Conservation (phyloP, 2,329 filamentous ascomycete genomes). For the Botryotinia globosa region DNA sequence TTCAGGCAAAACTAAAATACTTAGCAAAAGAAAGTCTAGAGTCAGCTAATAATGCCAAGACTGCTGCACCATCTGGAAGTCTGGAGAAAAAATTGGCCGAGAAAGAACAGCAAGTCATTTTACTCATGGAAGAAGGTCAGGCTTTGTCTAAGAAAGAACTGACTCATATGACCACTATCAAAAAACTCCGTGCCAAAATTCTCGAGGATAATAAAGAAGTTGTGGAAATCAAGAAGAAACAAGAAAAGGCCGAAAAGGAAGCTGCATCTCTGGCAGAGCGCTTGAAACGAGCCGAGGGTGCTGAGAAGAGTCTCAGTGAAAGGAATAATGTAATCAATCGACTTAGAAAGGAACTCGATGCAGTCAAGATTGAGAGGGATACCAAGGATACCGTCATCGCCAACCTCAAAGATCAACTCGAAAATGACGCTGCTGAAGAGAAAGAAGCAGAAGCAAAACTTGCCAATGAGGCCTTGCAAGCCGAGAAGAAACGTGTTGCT, state of each 20-base stretch:
- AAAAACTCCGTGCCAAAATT: conserved; percentile 69
- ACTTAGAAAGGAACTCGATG: conserved; percentile 56
- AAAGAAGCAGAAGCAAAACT: conserved; percentile 65
- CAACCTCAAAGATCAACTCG: conserved; percentile 67
- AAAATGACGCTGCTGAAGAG: conserved; percentile 63
- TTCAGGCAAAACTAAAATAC: conserved; percentile 89
- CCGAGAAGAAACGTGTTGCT: conserved; percentile 56
- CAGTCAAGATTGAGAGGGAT: conserved; percentile 60
- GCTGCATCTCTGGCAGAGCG: conserved; percentile 47
- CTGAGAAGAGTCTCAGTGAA: conserved; percentile 56
- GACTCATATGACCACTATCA: conserved; percentile 77
- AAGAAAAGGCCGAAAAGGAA: conserved; percentile 57
- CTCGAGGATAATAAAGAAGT: conserved; percentile 63
- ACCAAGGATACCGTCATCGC: conserved; percentile 63
- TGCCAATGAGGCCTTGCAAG: conserved; percentile 64
- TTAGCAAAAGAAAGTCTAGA: conserved; percentile 77
- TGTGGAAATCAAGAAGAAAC: conserved; percentile 56
- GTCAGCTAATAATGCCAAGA: conserved; percentile 65
- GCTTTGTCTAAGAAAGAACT: conserved; percentile 83
- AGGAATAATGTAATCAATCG: conserved; percentile 51
- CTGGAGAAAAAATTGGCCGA: conserved; percentile 78
- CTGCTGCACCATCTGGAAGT: conserved; percentile 61
- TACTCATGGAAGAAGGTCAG: conserved; percentile 89
- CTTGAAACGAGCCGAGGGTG: conserved; percentile 50
- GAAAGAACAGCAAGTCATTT: conserved; percentile 85